Conservation (phyloP, 1,284 basidiomycete species). For the Pholiota adiposa region DNA sequence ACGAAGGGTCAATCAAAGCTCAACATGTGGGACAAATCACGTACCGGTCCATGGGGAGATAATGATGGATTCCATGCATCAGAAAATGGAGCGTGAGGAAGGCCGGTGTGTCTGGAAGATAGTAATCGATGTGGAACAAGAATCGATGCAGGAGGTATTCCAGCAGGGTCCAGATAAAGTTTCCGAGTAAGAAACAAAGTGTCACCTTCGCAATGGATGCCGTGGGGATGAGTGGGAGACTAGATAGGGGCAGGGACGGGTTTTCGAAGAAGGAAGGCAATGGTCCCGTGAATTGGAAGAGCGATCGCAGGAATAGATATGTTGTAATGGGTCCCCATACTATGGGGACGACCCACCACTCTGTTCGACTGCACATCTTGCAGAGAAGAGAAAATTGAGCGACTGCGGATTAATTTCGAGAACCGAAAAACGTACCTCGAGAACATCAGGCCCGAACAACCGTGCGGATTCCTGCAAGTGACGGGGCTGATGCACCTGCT, state of each 20-base stretch:
- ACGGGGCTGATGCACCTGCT: conserved; percentile 96
- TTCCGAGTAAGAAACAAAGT: conserved; percentile 79
- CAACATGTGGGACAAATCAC: conserved; percentile 5
- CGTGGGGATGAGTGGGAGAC: conserved; percentile 48
- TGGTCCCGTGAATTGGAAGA: conserved; percentile 79
- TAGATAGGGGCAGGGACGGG: conserved; percentile 57
- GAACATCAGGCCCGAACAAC: conserved; percentile 81
- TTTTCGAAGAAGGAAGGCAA: conserved; percentile 59
- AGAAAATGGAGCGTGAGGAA: conserved; percentile 92
- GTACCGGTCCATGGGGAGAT: conserved; percentile 93
- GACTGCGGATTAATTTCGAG: conserved; percentile 1
- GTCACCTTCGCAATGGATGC: conserved; percentile 54
- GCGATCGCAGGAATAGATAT: conserved; percentile 82
- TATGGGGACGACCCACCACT: conserved; percentile 94
- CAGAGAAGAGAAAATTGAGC: conserved; percentile 3
- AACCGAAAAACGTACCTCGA: conserved; percentile 63
- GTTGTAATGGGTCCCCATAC: conserved; percentile 91
- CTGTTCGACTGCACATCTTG: conserved; percentile 83
- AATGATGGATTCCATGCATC: conserved; percentile 97
- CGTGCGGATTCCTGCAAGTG: conserved; percentile 88
- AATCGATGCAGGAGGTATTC: conserved; percentile 98
- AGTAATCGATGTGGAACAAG: conserved; percentile 96
- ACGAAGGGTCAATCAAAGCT: conserved; percentile 15
- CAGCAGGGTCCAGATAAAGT: conserved; percentile 93
- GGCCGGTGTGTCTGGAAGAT: conserved; percentile 82